Base-by-base conservation (phyloP, 1,284 basidiomycete species). In the Entoloma clypeatum region DNA sequence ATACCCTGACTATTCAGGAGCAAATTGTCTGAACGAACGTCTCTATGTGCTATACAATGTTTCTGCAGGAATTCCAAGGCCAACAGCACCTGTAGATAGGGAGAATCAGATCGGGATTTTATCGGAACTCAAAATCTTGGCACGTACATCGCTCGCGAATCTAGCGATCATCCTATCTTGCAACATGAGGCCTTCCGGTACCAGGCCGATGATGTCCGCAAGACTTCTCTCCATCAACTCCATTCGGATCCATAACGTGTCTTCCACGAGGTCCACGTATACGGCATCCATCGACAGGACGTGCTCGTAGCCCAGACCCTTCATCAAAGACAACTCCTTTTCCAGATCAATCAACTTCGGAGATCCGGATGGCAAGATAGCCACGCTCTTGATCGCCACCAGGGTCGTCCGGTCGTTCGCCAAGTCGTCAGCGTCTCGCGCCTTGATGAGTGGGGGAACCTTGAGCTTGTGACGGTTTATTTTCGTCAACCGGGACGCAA, bases 191-290 rank as follows among this genome's bases (percentile, higher is more conserved):
- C 81, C 82, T 40, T 76, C 69, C 17, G 66, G 73, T 3, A 76
- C 72, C 21, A 86, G 57, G 19, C 67, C 74, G 17, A 89, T 69
- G 24, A 89, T 71, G 58, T 90, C 87, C 49, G 86, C 86, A 47
- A 90, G 63, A 55, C 85, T 88, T 46, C 85, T 69, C 55, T 88
- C 85, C 86, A 88, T 88, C 19, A 89, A 72, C 57, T 88, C 86
- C 87, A 90, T 90, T 45, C 81, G 68, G 37, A 90, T 79, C 86
- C 87, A 90, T 30, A 90, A 61, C 44, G 77, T 72, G 51, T 82
- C 79, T 40, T 80, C 80, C 22, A 67, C 65, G 7, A 79, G 56
- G 52, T 81, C 77, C 16, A 86, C 78, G 58, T 86, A 87, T 18
- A 86, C 58, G 27, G 70, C 74, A 51, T 87, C 82, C 66, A 86